phyloP scores from a whole-genome alignment of 768 basidiomycete species.

The Floccularia luteovirens region DNA sequence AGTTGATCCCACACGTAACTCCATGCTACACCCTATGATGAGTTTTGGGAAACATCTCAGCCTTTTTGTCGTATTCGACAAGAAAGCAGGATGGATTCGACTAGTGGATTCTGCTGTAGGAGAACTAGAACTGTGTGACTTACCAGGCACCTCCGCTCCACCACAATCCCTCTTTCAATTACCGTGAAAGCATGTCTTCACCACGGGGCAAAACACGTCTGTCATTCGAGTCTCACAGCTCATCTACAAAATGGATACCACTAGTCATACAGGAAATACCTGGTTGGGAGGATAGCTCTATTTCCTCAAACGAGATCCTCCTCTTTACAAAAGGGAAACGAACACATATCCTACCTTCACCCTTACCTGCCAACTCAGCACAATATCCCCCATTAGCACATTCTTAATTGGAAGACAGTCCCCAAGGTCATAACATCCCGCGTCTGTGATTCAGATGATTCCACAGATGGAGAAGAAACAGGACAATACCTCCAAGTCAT shows the following conservation, averaged over 20 bases:
- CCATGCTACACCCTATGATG: constrained; percentile 18
- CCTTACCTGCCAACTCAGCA: constrained; percentile 48
- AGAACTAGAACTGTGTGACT: constrained; percentile 61
- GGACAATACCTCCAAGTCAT: constrained; percentile 59
- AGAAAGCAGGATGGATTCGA: constrained; percentile 81
- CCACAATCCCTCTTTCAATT: not conserved
- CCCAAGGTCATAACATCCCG: constrained; percentile 52
- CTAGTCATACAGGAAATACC: constrained; percentile 43
- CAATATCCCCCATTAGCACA: constrained; percentile 42
- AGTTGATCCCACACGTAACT: constrained; percentile 17
- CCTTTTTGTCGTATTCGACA: constrained; percentile 81
- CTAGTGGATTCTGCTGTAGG: constrained; percentile 74
- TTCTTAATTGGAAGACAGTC: constrained; percentile 48
- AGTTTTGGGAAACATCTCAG: constrained; percentile 67
- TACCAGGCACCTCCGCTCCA: constrained; percentile 2
- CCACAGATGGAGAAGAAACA: constrained; percentile 11
- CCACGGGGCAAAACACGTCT: constrained; percentile 20
- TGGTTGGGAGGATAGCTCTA: constrained; percentile 18
- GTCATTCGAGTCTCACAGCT: constrained; percentile 26
- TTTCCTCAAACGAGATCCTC: constrained; percentile 38
- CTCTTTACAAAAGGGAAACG: constrained; percentile 63
- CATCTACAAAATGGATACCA: constrained; percentile 35
- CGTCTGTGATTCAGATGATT: constrained; percentile 29
- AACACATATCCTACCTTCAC: constrained; percentile 62
- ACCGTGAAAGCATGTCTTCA: constrained; percentile 9